Evolutionary conservation across 2,329 filamentous ascomycete species (phyloP).

Genomic region (Fusarium solani-melongenae): DNA sequence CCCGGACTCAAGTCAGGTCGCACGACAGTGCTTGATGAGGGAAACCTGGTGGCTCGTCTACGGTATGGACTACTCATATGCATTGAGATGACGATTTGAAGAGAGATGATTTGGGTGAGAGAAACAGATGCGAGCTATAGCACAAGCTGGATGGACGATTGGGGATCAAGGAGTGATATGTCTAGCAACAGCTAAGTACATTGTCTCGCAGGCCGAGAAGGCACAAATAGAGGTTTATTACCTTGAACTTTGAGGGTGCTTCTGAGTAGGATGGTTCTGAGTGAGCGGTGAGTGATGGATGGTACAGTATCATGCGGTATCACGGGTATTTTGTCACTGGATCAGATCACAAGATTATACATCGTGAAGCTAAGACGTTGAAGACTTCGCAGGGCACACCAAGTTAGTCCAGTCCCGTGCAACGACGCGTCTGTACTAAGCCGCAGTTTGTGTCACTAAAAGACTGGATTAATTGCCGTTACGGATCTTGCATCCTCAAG

Average conservation of each 20-base stretch:
- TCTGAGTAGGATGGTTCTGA: neutral
- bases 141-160: slow-evolving; percentile 26
- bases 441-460: slow-evolving; percentile 5
- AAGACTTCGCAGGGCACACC: neutral
- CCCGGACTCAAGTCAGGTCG: slow-evolving; percentile 51
- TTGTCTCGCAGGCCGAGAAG: slow-evolving; percentile 34
- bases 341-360: neutral
- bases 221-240: slow-evolving; percentile 26
- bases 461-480: neutral
- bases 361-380: slow-evolving; percentile 12
- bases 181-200: slow-evolving; percentile 34
- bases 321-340: neutral
- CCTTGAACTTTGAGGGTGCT: neutral
- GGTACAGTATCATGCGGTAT: slow-evolving; percentile 16
- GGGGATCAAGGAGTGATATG: slow-evolving; percentile 29
- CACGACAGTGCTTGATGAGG: slow-evolving; percentile 54
- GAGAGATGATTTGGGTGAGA: slow-evolving; percentile 27
- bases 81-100: slow-evolving; percentile 22
- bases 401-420: slow-evolving; percentile 15
- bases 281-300: slow-evolving; percentile 30
- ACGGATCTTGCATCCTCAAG: neutral
- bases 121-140: slow-evolving; percentile 28
- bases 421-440: slow-evolving; percentile 14
- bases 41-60: slow-evolving; percentile 44
- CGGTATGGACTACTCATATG: slow-evolving; percentile 11